Conservation (phyloP, 495 filamentous ascomycete genomes). For the Podospora anserina region DNA sequence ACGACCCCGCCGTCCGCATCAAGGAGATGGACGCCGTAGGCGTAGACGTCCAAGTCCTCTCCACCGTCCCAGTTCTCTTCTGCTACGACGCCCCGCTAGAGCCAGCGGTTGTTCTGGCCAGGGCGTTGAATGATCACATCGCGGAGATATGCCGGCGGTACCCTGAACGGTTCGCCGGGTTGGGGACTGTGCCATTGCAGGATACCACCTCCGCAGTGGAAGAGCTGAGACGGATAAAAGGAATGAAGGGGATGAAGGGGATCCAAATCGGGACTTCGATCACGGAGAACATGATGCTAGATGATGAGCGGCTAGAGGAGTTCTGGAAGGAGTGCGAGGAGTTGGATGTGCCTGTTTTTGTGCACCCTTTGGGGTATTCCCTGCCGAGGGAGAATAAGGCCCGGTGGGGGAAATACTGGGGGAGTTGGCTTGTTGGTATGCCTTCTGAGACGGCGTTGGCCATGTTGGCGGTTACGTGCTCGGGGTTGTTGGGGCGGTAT, state of each 20-base stretch:
- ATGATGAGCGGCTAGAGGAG: constrained; percentile 17
- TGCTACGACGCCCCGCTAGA: constrained; percentile 29
- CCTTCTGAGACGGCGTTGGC: constrained; percentile 32
- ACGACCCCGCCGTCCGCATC: constrained; percentile 23
- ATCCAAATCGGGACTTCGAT: constrained; percentile 30
- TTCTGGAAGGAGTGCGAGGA: constrained; percentile 29
- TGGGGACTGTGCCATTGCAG: constrained; percentile 39
- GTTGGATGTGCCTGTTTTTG: constrained; percentile 24
- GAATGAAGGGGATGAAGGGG: constrained; percentile 18
- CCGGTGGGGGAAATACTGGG: constrained; percentile 27
- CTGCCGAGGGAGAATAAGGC: constrained; percentile 24
- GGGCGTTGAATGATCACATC: constrained; percentile 29
- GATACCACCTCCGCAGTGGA: constrained; percentile 58
- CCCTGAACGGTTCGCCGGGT: constrained; percentile 24
- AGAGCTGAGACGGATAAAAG: constrained; percentile 51
- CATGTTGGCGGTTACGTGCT: constrained; percentile 25
- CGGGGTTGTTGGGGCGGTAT: constrained; percentile 26
- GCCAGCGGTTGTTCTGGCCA: constrained; percentile 20
- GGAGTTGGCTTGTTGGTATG: constrained; percentile 31
- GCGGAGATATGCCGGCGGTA: constrained; percentile 3
- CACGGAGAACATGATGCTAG: constrained; percentile 21
- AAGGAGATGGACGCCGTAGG: constrained; percentile 30
- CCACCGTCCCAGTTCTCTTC: constrained; percentile 32
- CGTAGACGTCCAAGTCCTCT: constrained; percentile 32
- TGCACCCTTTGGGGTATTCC: constrained; percentile 31